Base-by-base conservation (phyloP, 768 basidiomycete genomes). In the Porphyrellus cyaneotinctus region DNA sequence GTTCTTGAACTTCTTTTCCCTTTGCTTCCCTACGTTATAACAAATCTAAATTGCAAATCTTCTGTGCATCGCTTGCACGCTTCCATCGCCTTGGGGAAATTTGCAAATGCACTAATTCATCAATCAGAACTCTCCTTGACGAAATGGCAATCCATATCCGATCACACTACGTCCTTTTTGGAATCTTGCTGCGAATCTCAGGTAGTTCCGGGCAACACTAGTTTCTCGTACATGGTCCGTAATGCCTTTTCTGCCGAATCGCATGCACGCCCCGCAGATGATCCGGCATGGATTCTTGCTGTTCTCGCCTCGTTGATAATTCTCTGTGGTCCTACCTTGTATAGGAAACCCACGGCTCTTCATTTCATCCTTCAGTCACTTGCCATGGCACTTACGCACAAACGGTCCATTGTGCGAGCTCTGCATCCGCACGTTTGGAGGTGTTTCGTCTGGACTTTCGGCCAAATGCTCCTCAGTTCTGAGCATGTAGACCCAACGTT, bases 401-500 rank as follows among this genome's bases (percentile, higher is more conserved):
- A 69, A 43, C 63, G 68, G n/a, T 59, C 64, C 12, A 46, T 64
- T 6, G 66, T 78, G 12, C 70, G 69, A 13, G 61, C 67, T 17
- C 65, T 81, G 9, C 73, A 76, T 38, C 62, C 75, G 1, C 73
- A 73, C 32, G 64, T 78, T 20, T 86, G 83, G 83, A 72, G 70
- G 47, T 74, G 78, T 47, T 68, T 84, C 24, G 65, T 84, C 20
- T 85, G 84, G 83, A 74, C 77, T 2, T 83, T 78, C 52, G 66
- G 74, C 18, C 73, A 72, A 17, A 59, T 83, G 42, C 70, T 72
- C 39, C 18, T 51, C 41, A 33, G 23, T 31, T 20, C 57, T 13
- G 60, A 58, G 15, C 49, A 55, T 3, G 47, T 59, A 13, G 62
- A 70, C 5, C 51, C 64, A 15, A 61, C 66, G 3, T 58, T 58